These are phyloP conservation scores for Anthoceros angustus DNA, from an alignment of 225 moss, liverwort and hornwort species.

Conservation along the genomic window DNA sequence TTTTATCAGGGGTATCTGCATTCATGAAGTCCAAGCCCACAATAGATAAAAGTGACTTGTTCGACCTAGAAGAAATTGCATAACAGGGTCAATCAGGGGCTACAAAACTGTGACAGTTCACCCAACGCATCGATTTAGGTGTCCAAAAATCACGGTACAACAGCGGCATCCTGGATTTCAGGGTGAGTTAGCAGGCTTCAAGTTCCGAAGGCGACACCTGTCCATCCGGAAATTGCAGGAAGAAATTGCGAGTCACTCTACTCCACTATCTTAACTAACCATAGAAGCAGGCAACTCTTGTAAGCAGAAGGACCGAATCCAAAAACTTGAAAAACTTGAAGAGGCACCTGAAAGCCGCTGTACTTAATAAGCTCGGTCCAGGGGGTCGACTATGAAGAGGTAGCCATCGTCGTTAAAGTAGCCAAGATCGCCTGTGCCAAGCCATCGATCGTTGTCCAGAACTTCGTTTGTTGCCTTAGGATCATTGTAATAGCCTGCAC, in stretches of 20 bases:
- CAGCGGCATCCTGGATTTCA: constrained; percentile 25
- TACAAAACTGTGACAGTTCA: not conserved
- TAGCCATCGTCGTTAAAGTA: constrained; percentile 28
- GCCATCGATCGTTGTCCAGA: constrained; percentile 26
- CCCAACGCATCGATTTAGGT: not conserved
- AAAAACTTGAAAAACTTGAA: not conserved
- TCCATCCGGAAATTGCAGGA: not conserved
- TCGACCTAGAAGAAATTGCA: too few species aligned
- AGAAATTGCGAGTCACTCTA: not conserved
- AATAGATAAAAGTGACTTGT: not conserved
- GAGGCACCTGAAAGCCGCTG: constrained; percentile 23
- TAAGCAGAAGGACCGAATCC: not conserved
- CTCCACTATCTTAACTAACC: constrained; percentile 1
- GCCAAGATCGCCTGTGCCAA: constrained; percentile 26
- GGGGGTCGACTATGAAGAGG: constrained; percentile 26
- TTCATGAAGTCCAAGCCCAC: not conserved
- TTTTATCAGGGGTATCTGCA: constrained; percentile 18
- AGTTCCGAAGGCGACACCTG: constrained; percentile 37
- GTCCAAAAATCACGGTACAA: constrained; percentile 24
- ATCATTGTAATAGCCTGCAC: constrained; percentile 21
- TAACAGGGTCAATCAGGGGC: not conserved
- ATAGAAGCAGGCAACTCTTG: not conserved
- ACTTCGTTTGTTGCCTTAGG: constrained; percentile 14
- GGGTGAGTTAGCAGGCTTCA: constrained; percentile 33
- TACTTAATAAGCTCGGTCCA: constrained; percentile 36